Base-by-base conservation (phyloP, 495 filamentous ascomycete genomes). In the Penicillium pulvis region DNA sequence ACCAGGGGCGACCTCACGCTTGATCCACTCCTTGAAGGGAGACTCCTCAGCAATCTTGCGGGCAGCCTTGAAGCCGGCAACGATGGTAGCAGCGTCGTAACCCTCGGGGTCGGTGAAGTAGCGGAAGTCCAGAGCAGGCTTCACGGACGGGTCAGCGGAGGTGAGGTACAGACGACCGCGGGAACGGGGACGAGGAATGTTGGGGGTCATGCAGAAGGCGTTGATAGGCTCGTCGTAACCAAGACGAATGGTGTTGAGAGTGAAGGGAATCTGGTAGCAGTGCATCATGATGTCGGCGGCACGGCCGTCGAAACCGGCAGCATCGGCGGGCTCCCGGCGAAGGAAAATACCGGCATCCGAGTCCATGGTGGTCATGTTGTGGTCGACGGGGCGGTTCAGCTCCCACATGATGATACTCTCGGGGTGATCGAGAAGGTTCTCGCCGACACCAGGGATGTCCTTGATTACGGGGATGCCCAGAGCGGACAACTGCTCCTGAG, bases 141-240 rank as follows among this genome's bases (percentile, higher is more conserved):
- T 92, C 60, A 89, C 83, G 41, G 65, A 79, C 0, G 90, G 88
- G 65, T 92, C 87, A 6, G 82, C 70, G 24, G 85, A 88, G 31
- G 85, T 89, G 51, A 94, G 79, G 69, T 85, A 92, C 30, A 94
- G 66, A 36, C 83, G 81, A 50, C 90, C 90, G 24, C 86, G 81
- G 28, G 86, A 90, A n/a, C 87, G 82, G 17, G 90, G 88, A 5
- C 89, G 87, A 7, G 90, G 90, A 63, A 93, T 94, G 73, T 94
- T 94, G 59, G 90, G 90, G 49, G 90, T 93, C 90, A 94, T 92
- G 82, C 90, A 93, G 75, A 94, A 94, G 53, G 90, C 90, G 66
- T 92, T 84, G 31, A 86, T 76, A 30, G 88, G 88, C 17, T 75
- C 78, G 64, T 89, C 82, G 63, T 93, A 92, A 45, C 90, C 90